Conservation (phyloP, 2,329 filamentous ascomycete genomes). For the Helicocarpus griseus region DNA sequence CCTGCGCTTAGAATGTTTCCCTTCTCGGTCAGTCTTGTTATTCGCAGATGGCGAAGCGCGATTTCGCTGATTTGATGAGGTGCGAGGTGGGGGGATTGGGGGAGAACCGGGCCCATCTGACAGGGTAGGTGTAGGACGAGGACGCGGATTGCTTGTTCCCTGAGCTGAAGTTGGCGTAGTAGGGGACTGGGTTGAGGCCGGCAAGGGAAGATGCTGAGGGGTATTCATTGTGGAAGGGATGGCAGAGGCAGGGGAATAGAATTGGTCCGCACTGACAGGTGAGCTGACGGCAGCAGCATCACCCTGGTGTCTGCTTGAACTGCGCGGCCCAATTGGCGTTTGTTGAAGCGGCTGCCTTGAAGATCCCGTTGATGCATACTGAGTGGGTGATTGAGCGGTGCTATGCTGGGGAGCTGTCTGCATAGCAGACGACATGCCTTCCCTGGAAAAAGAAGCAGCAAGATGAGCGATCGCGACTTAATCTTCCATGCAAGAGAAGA, state of each 20-base stretch:
- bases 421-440: slow-evolving; percentile 55
- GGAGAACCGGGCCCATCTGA: slow-evolving; percentile 49
- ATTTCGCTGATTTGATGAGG: slow-evolving; percentile 61
- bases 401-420: slow-evolving; percentile 50
- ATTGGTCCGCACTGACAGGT: slow-evolving; percentile 21
- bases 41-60: slow-evolving; percentile 26
- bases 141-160: slow-evolving; percentile 9
- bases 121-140: slow-evolving; percentile 20
- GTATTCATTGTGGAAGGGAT: slow-evolving; percentile 35
- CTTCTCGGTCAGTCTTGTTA: slow-evolving; percentile 26
- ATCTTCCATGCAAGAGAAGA: slow-evolving; percentile 13
- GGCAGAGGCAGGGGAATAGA: slow-evolving; percentile 22
- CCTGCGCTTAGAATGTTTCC: slow-evolving; percentile 30
- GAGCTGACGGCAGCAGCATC: slow-evolving; percentile 10
- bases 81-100: slow-evolving; percentile 68
- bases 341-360: slow-evolving; percentile 44
- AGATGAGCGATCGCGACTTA: background rate
- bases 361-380: slow-evolving; percentile 32
- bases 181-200: slow-evolving; percentile 34
- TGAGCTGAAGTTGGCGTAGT: slow-evolving; percentile 22
- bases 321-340: slow-evolving; percentile 33
- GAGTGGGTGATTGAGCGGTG: slow-evolving; percentile 40
- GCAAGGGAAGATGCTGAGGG: slow-evolving; percentile 35
- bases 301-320: slow-evolving; percentile 12
- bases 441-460: slow-evolving; percentile 18